Conservation (phyloP, 2,329 filamentous ascomycete genomes). For the Samsoniella hepiali region DNA sequence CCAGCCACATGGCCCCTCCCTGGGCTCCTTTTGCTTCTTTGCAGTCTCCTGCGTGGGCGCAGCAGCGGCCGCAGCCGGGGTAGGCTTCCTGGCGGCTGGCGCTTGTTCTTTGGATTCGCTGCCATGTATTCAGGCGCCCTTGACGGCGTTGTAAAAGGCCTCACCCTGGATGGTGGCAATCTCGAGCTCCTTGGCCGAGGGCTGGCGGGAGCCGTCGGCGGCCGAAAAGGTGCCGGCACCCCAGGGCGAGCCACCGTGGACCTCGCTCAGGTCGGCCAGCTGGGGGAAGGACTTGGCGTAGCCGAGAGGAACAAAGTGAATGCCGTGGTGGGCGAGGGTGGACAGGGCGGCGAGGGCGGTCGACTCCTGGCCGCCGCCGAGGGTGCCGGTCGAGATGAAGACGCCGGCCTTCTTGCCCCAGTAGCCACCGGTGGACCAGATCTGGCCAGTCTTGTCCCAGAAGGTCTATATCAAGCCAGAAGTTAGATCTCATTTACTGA, state of each 20-base stretch:
- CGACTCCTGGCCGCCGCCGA: constrained; percentile 89
- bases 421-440: constrained; percentile 76
- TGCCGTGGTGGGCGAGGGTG: constrained; percentile 87
- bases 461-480: constrained; percentile 48
- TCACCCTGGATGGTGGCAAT: constrained; percentile 81
- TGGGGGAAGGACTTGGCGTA: constrained; percentile 76
- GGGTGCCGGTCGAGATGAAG: constrained; percentile 82
- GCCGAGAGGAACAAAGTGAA: constrained; percentile 93
- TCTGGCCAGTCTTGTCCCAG: constrained; percentile 85
- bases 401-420: constrained; percentile 87
- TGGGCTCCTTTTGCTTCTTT: constrained; percentile 44
- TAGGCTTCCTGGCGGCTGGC: constrained; percentile 21
- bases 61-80: constrained; percentile 22
- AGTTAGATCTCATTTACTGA: neutral
- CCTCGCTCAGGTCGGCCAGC: constrained; percentile 69
- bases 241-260: constrained; percentile 87
- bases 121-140: constrained; percentile 71
- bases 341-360: constrained; percentile 79
- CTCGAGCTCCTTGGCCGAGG: constrained; percentile 69
- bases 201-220: constrained; percentile 80
- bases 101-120: constrained; percentile 34
- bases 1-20: constrained; percentile 72
- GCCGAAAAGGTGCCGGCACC: constrained; percentile 86
- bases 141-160: constrained; percentile 72
- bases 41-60: constrained; percentile 25